Evolutionary conservation across 2,329 filamentous ascomycete species (phyloP).

Genomic region (Alternaria triticimaculans): DNA sequence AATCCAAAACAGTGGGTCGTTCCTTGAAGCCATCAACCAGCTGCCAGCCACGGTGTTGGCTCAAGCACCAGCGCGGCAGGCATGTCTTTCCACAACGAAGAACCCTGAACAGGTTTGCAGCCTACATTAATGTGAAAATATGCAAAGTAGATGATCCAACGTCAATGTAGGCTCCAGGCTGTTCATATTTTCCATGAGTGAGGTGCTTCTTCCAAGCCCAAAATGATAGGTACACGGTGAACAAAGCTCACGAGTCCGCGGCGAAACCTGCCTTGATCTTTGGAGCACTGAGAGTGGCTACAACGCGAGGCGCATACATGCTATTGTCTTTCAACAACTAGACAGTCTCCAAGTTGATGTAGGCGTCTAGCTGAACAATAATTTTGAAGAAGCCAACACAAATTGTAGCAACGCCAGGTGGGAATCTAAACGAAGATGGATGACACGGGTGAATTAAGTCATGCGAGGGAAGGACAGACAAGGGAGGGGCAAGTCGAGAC

Average conservation of each 20-base stretch:
- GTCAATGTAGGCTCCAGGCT: background rate
- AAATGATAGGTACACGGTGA: background rate
- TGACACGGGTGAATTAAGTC: background rate
- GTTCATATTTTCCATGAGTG: too few relatives aligned
- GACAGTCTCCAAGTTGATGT: background rate
- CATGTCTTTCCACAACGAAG: background rate
- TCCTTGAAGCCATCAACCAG: background rate
- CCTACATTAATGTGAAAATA: background rate
- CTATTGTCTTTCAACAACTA: background rate
- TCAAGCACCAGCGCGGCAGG: background rate
- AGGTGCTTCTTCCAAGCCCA: too few relatives aligned
- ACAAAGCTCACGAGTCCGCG: background rate
- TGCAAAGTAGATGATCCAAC: background rate
- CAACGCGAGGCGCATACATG: background rate
- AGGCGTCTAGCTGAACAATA: background rate
- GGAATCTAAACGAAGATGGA: background rate
- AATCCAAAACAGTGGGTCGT: conserved; percentile 14
- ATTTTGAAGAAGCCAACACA: background rate
- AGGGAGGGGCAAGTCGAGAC: background rate
- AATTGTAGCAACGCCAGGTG: background rate
- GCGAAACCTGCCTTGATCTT: background rate
- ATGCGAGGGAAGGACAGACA: background rate
- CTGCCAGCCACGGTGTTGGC: background rate
- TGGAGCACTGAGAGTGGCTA: background rate
- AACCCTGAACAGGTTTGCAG: background rate